These are phyloP conservation scores for Misopates orontium DNA, from an alignment of 257 asterid species.

Conservation along the genomic window DNA sequence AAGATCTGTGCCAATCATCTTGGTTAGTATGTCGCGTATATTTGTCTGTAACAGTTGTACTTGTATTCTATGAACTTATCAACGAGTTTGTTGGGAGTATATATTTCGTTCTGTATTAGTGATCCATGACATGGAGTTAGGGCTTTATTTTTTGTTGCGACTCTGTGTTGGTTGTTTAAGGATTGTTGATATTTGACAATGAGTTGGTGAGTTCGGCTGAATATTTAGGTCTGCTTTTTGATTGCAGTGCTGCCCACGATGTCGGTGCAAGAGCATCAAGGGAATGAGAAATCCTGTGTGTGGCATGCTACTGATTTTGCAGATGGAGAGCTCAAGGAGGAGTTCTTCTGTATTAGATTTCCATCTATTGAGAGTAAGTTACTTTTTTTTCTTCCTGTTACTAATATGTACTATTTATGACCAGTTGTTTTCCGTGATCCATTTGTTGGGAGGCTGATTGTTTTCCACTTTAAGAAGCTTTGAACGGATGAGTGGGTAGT, in stretches of 20 bases:
- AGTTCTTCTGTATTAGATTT: slow-evolving; percentile 75
- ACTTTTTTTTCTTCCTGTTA: slow-evolving; percentile 5
- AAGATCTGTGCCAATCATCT: slow-evolving; percentile 92
- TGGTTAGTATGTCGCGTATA: slow-evolving; percentile 41
- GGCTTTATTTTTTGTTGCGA: background rate
- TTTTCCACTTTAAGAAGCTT: too few relatives aligned
- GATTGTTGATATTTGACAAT: background rate
- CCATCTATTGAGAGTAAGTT: slow-evolving; percentile 73
- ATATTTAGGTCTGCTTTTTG: slow-evolving; percentile 5
- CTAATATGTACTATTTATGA: too few relatives aligned
- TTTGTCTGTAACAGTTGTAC: too few relatives aligned
- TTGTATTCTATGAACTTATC: too few relatives aligned
- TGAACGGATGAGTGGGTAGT: too few relatives aligned
- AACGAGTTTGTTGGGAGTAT: background rate
- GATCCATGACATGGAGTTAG: background rate
- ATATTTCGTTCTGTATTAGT: background rate
- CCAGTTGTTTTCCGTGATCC: too few relatives aligned
- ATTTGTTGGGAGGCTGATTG: too few relatives aligned
- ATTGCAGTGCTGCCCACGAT: slow-evolving; percentile 60
- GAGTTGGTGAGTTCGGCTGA: background rate
- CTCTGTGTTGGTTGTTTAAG: too few relatives aligned
- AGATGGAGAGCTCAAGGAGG: slow-evolving; percentile 84
- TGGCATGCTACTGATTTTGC: slow-evolving; percentile 92
- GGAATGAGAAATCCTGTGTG: slow-evolving; percentile 80
- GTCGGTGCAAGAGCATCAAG: slow-evolving; percentile 75